phyloP scores from a whole-genome alignment of 768 basidiomycete genomes.

The Mrakia blollopis region DNA sequence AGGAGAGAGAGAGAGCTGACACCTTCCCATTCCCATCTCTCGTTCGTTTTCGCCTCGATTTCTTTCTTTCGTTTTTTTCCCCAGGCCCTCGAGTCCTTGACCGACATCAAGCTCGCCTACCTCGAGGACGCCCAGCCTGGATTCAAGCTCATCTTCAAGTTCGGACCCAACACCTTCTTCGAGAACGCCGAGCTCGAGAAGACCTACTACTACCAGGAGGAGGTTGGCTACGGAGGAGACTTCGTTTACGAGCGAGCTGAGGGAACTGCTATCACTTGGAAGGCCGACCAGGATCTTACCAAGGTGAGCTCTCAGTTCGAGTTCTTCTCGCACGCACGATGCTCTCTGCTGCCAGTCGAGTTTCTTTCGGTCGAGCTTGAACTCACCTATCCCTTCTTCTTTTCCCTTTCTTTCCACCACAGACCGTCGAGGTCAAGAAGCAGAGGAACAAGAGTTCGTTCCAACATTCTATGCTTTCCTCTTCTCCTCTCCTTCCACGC shows the following conservation, averaged over 20 bases:
- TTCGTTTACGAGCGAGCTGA: conserved; percentile 92
- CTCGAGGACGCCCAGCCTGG: conserved; percentile 73
- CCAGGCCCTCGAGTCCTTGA: conserved; percentile 72
- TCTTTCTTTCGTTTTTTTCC: too few species aligned
- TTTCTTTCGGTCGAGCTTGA: background rate
- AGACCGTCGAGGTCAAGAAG: conserved; percentile 95
- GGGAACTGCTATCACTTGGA: conserved; percentile 91
- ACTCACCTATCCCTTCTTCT: too few species aligned
- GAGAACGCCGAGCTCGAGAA: conserved; percentile 77
- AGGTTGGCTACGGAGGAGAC: conserved; percentile 93
- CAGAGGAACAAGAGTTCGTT: conserved; percentile 93
- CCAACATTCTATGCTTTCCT: background rate
- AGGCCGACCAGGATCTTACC: conserved; percentile 95
- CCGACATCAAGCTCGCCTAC: conserved; percentile 75
- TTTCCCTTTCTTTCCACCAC: background rate
- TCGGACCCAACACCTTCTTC: conserved; percentile 79
- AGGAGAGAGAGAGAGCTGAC: background rate
- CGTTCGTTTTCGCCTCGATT: too few species aligned
- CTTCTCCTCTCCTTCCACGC: background rate
- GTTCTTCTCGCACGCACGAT: too few species aligned
- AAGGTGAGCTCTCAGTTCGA: conserved; percentile 46
- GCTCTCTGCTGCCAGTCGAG: background rate
- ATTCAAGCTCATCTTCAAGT: conserved; percentile 83
- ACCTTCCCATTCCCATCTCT: background rate
- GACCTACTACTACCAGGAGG: conserved; percentile 84